phyloP scores from a whole-genome alignment of 2,329 filamentous ascomycete genomes.

The Colletotrichum sidae region DNA sequence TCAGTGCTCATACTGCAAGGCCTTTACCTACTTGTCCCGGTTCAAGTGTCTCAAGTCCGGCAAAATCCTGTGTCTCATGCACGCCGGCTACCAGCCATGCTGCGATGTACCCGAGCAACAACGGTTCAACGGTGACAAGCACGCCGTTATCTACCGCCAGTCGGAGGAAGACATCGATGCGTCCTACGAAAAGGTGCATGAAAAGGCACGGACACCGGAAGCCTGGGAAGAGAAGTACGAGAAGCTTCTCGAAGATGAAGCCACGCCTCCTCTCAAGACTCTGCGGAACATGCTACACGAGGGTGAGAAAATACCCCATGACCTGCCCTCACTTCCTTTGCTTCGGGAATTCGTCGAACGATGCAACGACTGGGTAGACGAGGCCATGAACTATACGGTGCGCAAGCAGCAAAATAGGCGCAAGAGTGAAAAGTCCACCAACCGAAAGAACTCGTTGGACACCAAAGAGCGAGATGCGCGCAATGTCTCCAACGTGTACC shows the following conservation, averaged over 20 bases:
- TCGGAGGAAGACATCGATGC: conserved; percentile 76
- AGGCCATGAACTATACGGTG: conserved; percentile 95
- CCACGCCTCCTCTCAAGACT: conserved; percentile 86
- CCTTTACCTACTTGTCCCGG: conserved; percentile 89
- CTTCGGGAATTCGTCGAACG: conserved; percentile 92
- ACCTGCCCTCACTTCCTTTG: conserved; percentile 83
- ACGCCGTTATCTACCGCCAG: conserved; percentile 82
- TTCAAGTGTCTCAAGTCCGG: conserved; percentile 86
- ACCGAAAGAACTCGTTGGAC: conserved; percentile 69
- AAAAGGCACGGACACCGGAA: conserved; percentile 88
- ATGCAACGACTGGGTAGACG: conserved; percentile 98
- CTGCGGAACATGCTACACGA: conserved; percentile 87
- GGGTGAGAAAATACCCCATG: conserved; percentile 95
- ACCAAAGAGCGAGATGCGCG: conserved; percentile 89
- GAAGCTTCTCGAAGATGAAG: conserved; percentile 83
- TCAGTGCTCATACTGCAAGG: conserved; percentile 91
- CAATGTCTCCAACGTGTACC: conserved; percentile 88
- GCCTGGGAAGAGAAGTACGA: conserved; percentile 92
- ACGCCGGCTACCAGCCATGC: conserved; percentile 84
- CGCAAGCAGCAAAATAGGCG: conserved; percentile 97
- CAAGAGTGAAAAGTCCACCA: conserved; percentile 90
- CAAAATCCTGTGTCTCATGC: conserved; percentile 84
- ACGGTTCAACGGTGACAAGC: conserved; percentile 76
- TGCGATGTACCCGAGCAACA: conserved; percentile 76
- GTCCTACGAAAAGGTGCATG: conserved; percentile 80